Percentiles rank a stretch among this genome's conserved stretches.
These are phyloP conservation scores for Lophiotrema nucula DNA, from an alignment of 495 filamentous ascomycete genomes.

Conservation along the genomic window DNA sequence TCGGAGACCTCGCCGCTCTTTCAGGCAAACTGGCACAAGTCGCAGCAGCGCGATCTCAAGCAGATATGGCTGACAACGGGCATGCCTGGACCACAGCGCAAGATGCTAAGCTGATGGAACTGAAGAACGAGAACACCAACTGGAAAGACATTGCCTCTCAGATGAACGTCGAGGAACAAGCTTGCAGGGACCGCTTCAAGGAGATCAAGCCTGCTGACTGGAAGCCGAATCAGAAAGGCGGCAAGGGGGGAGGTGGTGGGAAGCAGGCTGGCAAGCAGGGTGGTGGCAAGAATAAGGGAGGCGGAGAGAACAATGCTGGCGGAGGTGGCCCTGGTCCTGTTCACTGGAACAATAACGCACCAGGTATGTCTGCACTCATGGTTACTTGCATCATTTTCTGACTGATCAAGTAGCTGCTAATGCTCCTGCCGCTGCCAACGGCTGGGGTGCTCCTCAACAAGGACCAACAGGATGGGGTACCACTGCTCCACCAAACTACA, in stretches of 20 bases:
- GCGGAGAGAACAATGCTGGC: background rate
- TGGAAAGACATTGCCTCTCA: conserved; percentile 23
- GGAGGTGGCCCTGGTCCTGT: background rate
- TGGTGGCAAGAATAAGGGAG: background rate
- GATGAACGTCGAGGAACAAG: conserved; percentile 15
- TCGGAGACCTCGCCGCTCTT: background rate
- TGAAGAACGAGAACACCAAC: conserved; percentile 25
- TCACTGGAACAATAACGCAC: background rate
- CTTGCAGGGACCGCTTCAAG: conserved; percentile 23
- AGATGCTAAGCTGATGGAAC: conserved; percentile 23
- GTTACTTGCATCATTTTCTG: background rate
- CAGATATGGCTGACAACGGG: background rate
- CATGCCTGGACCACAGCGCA: conserved; percentile 23
- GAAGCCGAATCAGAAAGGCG: conserved; percentile 8
- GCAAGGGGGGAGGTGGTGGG: background rate
- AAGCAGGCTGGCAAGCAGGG: conserved; percentile 1
- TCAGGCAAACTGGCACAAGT: too few species aligned
- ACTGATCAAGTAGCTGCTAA: too few species aligned
- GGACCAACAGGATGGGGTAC: too few species aligned
- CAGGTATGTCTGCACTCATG: too few species aligned
- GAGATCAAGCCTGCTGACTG: conserved; percentile 29
- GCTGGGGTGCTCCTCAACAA: background rate
- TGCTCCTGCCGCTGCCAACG: background rate
- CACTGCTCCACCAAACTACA: too few species aligned
- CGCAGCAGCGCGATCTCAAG: too few species aligned